Percentiles rank a stretch among this genome's conserved stretches.
These are phyloP conservation scores for Grifola frondosa DNA, from an alignment of 1,284 basidiomycete genomes.

Conservation along the genomic window DNA sequence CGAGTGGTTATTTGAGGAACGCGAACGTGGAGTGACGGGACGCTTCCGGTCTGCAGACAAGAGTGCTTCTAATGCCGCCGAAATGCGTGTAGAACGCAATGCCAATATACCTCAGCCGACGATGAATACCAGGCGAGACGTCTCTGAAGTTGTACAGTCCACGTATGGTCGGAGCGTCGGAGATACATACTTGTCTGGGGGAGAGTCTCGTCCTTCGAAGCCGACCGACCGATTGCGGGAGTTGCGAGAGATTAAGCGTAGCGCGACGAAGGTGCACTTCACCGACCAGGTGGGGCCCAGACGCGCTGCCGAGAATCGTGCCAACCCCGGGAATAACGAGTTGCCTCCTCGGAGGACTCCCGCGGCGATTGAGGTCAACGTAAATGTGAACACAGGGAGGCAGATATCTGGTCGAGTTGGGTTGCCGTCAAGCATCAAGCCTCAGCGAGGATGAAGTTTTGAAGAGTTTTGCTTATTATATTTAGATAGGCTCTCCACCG, in stretches of 20 bases:
- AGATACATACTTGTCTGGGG: too few relatives aligned
- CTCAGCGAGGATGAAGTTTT: background rate
- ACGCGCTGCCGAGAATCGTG: background rate
- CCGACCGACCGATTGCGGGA: constrained; percentile 51
- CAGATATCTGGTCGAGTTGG: constrained; percentile 1
- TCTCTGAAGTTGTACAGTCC: too few relatives aligned
- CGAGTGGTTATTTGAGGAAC: constrained; percentile 62
- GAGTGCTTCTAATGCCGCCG: too few relatives aligned
- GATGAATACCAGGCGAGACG: too few relatives aligned
- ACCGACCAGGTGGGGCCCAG: constrained; percentile 9
- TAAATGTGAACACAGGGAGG: too few relatives aligned
- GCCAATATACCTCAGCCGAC: too few relatives aligned
- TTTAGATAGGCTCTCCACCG: too few relatives aligned
- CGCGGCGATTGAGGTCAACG: background rate
- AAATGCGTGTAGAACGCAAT: too few relatives aligned
- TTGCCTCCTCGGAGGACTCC: background rate
- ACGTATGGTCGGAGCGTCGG: too few relatives aligned
- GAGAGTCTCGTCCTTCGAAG: too few relatives aligned
- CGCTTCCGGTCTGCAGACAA: constrained; percentile 14
- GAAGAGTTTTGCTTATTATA: too few relatives aligned
- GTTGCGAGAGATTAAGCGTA: constrained; percentile 53
- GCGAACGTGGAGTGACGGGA: constrained; percentile 42
- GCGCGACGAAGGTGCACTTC: constrained; percentile 28
- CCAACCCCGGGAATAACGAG: background rate
- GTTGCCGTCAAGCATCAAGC: constrained; percentile 4